A percentile compares a stretch with the other conserved stretches of the same genome.
Evolutionary conservation across 148 eudicot species (phyloP).

Genomic region (Fagopyrum esculentum): DNA sequence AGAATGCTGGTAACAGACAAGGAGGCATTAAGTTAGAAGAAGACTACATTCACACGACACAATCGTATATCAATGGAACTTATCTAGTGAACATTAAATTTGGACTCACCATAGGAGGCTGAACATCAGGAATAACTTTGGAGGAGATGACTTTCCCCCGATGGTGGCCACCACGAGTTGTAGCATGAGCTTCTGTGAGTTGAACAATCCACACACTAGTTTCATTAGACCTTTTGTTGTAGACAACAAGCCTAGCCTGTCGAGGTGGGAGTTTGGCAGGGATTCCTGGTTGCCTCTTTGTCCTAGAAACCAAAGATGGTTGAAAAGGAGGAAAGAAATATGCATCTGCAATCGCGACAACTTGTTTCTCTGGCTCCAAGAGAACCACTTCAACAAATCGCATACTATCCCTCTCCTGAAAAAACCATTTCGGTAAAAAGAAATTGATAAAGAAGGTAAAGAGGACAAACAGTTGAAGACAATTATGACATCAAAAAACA

Average conservation of each 20-base stretch:
- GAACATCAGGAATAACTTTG: constrained; percentile 61
- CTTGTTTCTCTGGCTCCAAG: constrained; percentile 64
- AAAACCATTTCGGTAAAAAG: not conserved
- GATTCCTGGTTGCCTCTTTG: constrained; percentile 57
- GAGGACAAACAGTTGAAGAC: not conserved
- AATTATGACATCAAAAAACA: constrained; percentile 12
- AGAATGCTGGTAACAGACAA: not conserved
- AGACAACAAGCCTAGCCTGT: constrained; percentile 65
- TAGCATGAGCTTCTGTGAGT: constrained; percentile 70
- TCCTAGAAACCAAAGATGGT: constrained; percentile 59
- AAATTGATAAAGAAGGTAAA: not conserved
- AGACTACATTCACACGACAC: not conserved
- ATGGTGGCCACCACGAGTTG: constrained; percentile 82
- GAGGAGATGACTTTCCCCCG: constrained; percentile 80
- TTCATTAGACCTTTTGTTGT: constrained; percentile 67
- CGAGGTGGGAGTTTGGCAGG: constrained; percentile 82
- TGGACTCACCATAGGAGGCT: constrained; percentile 75
- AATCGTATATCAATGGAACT: not conserved
- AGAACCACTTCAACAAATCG: constrained; percentile 77
- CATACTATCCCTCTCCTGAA: constrained; percentile 76
- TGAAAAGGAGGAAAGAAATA: constrained; percentile 87
- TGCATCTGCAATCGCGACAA: constrained; percentile 87
- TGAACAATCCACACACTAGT: constrained; percentile 79
- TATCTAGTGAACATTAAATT: not conserved
- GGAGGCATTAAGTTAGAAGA: not conserved